Evolutionary conservation across 2,329 filamentous ascomycete species (phyloP), one percentile per base, ranked within the genome.

Genomic region (Plectosphaerella cucumerina): DNA sequence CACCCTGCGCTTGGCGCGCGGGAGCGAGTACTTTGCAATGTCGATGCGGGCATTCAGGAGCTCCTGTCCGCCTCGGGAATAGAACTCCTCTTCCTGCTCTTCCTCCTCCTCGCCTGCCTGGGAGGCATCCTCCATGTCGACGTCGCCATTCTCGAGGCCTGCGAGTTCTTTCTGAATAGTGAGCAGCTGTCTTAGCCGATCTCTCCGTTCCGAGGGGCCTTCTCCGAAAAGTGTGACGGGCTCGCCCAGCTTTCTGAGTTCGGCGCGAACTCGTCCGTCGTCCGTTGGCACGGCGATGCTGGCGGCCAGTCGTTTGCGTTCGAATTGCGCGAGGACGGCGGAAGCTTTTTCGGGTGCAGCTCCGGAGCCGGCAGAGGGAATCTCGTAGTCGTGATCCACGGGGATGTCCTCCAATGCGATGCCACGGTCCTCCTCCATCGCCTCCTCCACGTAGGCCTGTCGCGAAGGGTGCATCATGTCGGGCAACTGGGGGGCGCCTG

Each of bases 191-290:
- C 94, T 84, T 61, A 99, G 70, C 57, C 94, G 84, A 64, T 96
- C 92, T 73, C 95, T 81, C 53, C 94, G 79, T 61, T 97, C 93
- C 22, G 82, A 85, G 1, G 86, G 86, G 1, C 89, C 90, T 72
- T 99, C 94, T 52, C 92, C 94, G 58, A 99, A 99, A 0, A 97
- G 77, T 0, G 93, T 99, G 50, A 97, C 85, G 11, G 94, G 94
- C 65, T 99, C 89, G n/a, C 89, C 90, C 56, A 96, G 78, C 62
- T 94, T 87, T 58, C 94, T 85, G 53, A 97, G 79, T 58, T 83
- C 85, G 35, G 84, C 77, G 54, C 91, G 88, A 45, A 99, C 92
- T 61, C 89, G 84, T 55, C 81, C 85, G 74, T 99, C 94, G 66
- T 97, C 92, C 50, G 95, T 99, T 1, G 93, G 94, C 4, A 99